Evolutionary conservation across 2,329 filamentous ascomycete genomes (phyloP).

Genomic region (Alternaria gansuensis): DNA sequence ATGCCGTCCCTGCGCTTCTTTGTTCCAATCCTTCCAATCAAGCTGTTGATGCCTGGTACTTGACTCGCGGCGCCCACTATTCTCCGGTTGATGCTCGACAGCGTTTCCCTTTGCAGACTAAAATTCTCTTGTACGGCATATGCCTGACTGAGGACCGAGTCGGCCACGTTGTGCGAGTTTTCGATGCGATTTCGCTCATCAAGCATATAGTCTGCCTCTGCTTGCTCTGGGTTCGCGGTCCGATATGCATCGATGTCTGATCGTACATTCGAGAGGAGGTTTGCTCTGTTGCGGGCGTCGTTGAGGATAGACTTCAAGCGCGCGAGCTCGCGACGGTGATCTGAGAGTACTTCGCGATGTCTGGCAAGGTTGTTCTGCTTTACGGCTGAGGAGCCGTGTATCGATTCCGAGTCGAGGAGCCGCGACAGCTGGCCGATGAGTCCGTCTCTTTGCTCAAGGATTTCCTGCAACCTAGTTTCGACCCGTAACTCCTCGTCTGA

Average conservation of each 20-base stretch:
- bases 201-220: constrained; percentile 97
- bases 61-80: constrained; percentile 90
- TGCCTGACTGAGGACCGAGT: constrained; percentile 90
- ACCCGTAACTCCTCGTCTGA: constrained; percentile 83
- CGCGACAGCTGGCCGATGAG: constrained; percentile 84
- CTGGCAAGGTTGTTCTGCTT: constrained; percentile 96
- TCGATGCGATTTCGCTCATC: constrained; percentile 87
- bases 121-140: constrained; percentile 97
- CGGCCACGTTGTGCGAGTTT: constrained; percentile 86
- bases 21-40: constrained; percentile 91
- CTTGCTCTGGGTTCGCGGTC: constrained; percentile 78
- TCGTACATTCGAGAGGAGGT: constrained; percentile 88
- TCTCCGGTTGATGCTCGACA: constrained; percentile 86
- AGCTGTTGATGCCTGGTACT: constrained; percentile 88
- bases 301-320: constrained; percentile 77
- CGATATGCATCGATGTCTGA: constrained; percentile 92
- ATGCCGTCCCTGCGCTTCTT: constrained; percentile 96
- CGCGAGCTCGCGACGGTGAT: constrained; percentile 83
- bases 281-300: constrained; percentile 84
- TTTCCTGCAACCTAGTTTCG: constrained; percentile 82
- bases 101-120: constrained; percentile 81
- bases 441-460: constrained; percentile 87
- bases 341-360: constrained; percentile 86
- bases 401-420: constrained; percentile 90
- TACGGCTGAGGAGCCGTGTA: constrained; percentile 86